A percentile compares a stretch with the other conserved stretches of the same genome.
Evolutionary conservation across 106 monocot genomes (phyloP).

Genomic region (Apostasia shenzhenica): DNA sequence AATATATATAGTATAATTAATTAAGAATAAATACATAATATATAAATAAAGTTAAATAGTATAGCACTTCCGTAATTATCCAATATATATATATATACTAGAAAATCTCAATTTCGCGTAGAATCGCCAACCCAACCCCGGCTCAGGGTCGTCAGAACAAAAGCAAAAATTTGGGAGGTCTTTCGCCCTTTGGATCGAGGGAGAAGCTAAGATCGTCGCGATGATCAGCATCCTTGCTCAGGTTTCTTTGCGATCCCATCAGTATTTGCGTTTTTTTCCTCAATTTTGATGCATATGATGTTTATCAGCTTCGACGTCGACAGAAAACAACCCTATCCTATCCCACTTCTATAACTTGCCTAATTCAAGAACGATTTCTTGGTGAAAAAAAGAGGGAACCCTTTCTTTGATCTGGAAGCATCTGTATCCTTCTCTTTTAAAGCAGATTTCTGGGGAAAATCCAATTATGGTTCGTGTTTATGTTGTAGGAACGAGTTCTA

Average conservation of each 20-base stretch:
- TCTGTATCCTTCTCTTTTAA: too few relatives aligned
- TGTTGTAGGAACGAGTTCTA: conserved; percentile 53
- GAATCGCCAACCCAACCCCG: too few relatives aligned
- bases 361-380: not conserved
- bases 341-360: not conserved
- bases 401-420: too few relatives aligned
- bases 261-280: not conserved
- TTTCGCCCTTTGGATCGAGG: too few relatives aligned
- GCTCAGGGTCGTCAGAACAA: too few relatives aligned
- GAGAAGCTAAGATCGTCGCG: not conserved
- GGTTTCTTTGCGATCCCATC: conserved; percentile 6
- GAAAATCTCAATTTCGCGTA: too few relatives aligned
- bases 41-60: too few relatives aligned
- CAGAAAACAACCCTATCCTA: not conserved
- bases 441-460: not conserved
- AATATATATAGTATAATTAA: too few relatives aligned
- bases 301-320: not conserved
- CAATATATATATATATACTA: too few relatives aligned
- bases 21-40: too few relatives aligned
- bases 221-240: conserved; percentile 53
- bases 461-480: not conserved
- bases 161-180: too few relatives aligned
- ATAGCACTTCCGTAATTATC: too few relatives aligned
- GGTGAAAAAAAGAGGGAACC: not conserved
- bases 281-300: not conserved